A percentile compares a stretch with the other conserved stretches of the same genome.
phyloP scores from a whole-genome alignment of 2,329 filamentous ascomycete genomes.

The Epichloe brachyelytri region DNA sequence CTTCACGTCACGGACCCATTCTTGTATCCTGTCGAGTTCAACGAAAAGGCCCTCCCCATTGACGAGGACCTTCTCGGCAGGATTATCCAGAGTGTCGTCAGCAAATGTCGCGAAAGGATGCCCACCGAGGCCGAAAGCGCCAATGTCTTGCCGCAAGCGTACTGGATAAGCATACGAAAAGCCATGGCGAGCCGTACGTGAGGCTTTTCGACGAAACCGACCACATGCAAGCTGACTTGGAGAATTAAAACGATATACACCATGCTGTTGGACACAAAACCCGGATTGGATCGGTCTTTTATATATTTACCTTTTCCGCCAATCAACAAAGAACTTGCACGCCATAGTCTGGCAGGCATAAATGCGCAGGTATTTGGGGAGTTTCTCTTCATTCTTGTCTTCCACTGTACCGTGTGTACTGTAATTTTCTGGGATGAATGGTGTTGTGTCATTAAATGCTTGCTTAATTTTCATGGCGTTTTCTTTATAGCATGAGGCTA shows the following conservation, averaged over 20 bases:
- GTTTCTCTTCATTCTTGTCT: slow-evolving; percentile 11
- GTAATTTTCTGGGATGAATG: not conserved
- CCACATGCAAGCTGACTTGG: not conserved
- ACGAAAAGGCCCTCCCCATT: slow-evolving; percentile 42
- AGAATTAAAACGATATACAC: not conserved
- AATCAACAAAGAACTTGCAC: not conserved
- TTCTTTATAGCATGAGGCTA: slow-evolving; percentile 8
- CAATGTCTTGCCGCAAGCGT: slow-evolving; percentile 45
- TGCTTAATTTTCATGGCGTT: not conserved
- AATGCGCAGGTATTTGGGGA: not conserved
- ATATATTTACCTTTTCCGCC: not conserved
- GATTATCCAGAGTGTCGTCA: slow-evolving; percentile 50
- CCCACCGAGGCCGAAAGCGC: slow-evolving; percentile 45
- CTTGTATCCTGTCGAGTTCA: slow-evolving; percentile 46
- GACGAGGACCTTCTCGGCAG: slow-evolving; percentile 48
- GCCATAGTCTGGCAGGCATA: not conserved
- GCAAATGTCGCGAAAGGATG: slow-evolving; percentile 43
- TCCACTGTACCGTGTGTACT: slow-evolving; percentile 12
- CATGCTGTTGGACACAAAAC: not conserved
- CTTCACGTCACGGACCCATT: slow-evolving; percentile 48
- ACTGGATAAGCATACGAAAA: slow-evolving; percentile 47
- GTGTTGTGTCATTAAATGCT: not conserved
- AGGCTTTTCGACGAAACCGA: not conserved
- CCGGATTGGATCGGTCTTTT: not conserved
- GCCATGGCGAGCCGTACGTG: slow-evolving; percentile 25